These are phyloP conservation scores for Lactarius evosmus DNA, from an alignment of 768 basidiomycete species.

Conservation along the genomic window DNA sequence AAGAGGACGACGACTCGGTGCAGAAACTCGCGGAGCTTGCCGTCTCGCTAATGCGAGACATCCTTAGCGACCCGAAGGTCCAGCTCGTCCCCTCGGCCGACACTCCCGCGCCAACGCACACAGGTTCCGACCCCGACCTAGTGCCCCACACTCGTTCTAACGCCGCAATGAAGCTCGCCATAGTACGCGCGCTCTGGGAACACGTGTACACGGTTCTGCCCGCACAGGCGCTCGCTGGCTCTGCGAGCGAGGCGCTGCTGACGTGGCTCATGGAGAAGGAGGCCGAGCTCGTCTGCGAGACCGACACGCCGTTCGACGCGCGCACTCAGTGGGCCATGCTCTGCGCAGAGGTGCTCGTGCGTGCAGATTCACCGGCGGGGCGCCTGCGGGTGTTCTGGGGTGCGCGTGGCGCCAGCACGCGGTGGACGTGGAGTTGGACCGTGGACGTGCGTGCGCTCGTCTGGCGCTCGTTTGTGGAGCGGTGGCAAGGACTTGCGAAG, in stretches of 20 bases:
- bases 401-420: slow-evolving; percentile 29
- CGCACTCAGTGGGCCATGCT: slow-evolving; percentile 57
- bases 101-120: background rate
- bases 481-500: slow-evolving; percentile 47
- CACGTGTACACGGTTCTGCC: slow-evolving; percentile 45
- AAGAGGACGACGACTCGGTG: slow-evolving; percentile 38
- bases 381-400: slow-evolving; percentile 43
- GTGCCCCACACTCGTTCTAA: slow-evolving; percentile 36
- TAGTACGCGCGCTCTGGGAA: slow-evolving; percentile 59
- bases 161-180: slow-evolving; percentile 52
- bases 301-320: slow-evolving; percentile 44
- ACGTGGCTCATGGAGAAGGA: slow-evolving; percentile 49
- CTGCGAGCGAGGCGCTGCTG: slow-evolving; percentile 46
- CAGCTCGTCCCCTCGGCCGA: slow-evolving; percentile 22
- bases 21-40: slow-evolving; percentile 26
- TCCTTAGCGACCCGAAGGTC: slow-evolving; percentile 22
- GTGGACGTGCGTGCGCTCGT: slow-evolving; percentile 48
- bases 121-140: slow-evolving; percentile 11
- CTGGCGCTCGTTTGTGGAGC: slow-evolving; percentile 56
- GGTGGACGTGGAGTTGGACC: slow-evolving; percentile 35
- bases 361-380: slow-evolving; percentile 45
- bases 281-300: slow-evolving; percentile 42
- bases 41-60: slow-evolving; percentile 19
- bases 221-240: slow-evolving; percentile 39
- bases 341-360: slow-evolving; percentile 51